These are phyloP conservation scores for Trichoderma harzianum DNA, from an alignment of 2,329 filamentous ascomycete genomes.

Conservation along the genomic window DNA sequence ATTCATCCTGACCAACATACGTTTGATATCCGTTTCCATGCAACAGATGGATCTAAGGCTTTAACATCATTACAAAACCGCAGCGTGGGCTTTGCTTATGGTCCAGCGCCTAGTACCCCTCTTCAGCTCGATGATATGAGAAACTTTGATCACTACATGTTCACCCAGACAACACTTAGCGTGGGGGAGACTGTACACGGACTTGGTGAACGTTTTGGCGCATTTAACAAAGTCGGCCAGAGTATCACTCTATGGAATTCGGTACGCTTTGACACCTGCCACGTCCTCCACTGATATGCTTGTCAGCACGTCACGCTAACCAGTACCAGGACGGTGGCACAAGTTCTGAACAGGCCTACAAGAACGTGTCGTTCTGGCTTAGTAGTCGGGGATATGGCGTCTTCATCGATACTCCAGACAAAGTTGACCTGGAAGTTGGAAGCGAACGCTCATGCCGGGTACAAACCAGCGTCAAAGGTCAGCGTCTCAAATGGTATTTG, in stretches of 20 bases:
- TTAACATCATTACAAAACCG: constrained; percentile 39
- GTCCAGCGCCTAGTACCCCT: constrained; percentile 32
- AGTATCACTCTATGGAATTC: constrained; percentile 60
- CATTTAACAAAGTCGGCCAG: constrained; percentile 74
- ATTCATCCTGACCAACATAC: constrained; percentile 35
- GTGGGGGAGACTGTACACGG: constrained; percentile 69
- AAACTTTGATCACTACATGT: constrained; percentile 53
- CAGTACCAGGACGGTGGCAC: constrained; percentile 54
- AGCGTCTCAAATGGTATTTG: constrained; percentile 70
- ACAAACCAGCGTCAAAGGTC: constrained; percentile 65
- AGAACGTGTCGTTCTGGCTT: constrained; percentile 68
- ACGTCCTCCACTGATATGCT: not conserved
- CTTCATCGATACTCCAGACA: constrained; percentile 68
- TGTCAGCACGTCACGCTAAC: not conserved
- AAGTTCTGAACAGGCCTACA: constrained; percentile 67
- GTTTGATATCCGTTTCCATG: constrained; percentile 40
- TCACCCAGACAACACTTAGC: constrained; percentile 52
- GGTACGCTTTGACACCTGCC: not conserved
- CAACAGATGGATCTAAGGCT: constrained; percentile 34
- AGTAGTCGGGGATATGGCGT: constrained; percentile 72
- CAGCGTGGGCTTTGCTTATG: constrained; percentile 40
- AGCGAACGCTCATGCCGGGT: constrained; percentile 69
- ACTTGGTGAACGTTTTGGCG: constrained; percentile 72
- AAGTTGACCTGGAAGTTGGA: constrained; percentile 69
- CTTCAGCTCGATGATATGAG: constrained; percentile 36